Evolutionary conservation across 2,329 filamentous ascomycete species (phyloP), one percentile per base, ranked within the genome.

Genomic region (Myriosclerotinia duriaeana): DNA sequence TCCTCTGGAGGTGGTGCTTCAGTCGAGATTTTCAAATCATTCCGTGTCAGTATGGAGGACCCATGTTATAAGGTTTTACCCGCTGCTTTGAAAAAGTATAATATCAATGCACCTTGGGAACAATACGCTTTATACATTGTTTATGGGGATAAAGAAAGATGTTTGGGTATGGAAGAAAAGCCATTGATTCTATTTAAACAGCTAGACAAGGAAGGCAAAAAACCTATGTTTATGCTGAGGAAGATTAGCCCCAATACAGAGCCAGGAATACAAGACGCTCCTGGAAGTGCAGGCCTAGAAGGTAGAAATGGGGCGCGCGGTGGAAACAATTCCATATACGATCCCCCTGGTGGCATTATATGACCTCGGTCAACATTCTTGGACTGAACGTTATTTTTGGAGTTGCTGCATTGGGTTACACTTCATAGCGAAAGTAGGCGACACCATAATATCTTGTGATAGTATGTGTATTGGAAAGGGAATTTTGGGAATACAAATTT

Each of bases 61-160:
- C 95, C 95, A 3, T 99, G 95, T 80, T 91, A 97, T 81, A 97
- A 97, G 77, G 95, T 99, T 38, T 84, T 99, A 2, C 95, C 95
- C 1, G 95, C 96, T 20, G 95, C 95, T 2, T 85, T 99, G 22
- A 96, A 96, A 77, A 97, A 97, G 77, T 99, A 99, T 80, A 95
- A 98, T 76, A 99, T 99, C 81, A 94, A 96, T 72, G 94, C 93
- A 30, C 94, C 97, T 61, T 97, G 93, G 91, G 91, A 96, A 72
- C 92, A 98, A 76, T 99, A 99, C 76, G 94, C 95, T 0, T 82
- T 99, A 42, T 99, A 98, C 76, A 99, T 99, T 77, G 95, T 99
- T 5, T 97, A 97, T 74, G 95, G 95, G n/a, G 93, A 98, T 75
- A 93, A 98, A 78, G 95, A 99, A 80, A 89, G 95, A 17, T 98